Conservation (phyloP, 2,329 filamentous ascomycete genomes). For the Verticillium klebahnii region DNA sequence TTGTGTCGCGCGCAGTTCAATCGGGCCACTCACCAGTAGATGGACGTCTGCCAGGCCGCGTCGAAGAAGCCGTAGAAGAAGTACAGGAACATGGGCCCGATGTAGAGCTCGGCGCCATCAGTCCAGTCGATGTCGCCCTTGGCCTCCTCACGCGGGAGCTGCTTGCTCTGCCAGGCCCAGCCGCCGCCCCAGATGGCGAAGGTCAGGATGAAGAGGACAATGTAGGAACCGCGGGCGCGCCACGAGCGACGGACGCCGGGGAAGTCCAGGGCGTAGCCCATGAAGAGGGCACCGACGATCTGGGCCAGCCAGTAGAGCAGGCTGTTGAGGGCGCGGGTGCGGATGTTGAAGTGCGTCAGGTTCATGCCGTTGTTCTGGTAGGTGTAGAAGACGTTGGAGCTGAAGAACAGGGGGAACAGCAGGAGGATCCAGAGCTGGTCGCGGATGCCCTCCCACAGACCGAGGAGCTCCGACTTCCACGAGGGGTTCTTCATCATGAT, state of each 20-base stretch:
- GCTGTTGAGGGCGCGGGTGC: conserved; percentile 72
- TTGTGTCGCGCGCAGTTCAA: conserved; percentile 54
- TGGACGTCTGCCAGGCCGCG: conserved; percentile 81
- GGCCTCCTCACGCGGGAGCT: conserved; percentile 40
- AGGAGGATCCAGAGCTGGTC: conserved; percentile 68
- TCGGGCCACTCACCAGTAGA: conserved; percentile 76
- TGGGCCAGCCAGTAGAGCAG: conserved; percentile 76
- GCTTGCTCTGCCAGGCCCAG: conserved; percentile 67
- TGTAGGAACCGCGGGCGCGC: conserved; percentile 62
- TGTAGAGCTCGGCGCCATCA: conserved; percentile 51
- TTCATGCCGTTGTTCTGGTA: conserved; percentile 72
- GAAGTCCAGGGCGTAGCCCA: conserved; percentile 68
- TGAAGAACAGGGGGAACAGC: conserved; percentile 79
- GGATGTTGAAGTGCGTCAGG: conserved; percentile 64
- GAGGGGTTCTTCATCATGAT: conserved; percentile 89
- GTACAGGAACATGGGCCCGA: conserved; percentile 81
- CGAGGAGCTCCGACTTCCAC: conserved; percentile 73
- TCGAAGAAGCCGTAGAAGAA: conserved; percentile 90
- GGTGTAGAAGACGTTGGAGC: conserved; percentile 79
- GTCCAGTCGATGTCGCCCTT: conserved; percentile 56
- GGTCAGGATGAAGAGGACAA: conserved; percentile 61
- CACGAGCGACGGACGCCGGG: conserved; percentile 54
- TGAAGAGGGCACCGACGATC: conserved; percentile 69
- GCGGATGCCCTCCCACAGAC: conserved; percentile 68
- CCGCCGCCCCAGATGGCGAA: conserved; percentile 81